Evolutionary conservation across 306 rosid genomes (phyloP), one percentile per base, ranked within the genome.

Genomic region (Prosopis cineraria): DNA sequence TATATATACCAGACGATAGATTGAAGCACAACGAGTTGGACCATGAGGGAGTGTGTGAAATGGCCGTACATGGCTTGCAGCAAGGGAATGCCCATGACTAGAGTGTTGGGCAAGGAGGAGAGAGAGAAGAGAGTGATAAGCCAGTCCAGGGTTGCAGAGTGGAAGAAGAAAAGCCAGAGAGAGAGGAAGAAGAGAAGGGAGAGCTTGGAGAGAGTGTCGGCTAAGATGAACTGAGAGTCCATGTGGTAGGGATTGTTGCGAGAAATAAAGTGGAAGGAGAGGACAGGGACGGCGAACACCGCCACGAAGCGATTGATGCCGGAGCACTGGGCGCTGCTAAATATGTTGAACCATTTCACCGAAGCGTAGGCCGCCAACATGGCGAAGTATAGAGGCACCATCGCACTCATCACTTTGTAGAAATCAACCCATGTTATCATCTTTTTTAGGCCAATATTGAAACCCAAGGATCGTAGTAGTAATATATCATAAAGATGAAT

Each of bases 221-320:
- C 98, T 4, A 91, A 78, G 8, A 93, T 81, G 85, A 93, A 91
- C 67, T 84, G 75, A 4, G 84, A 30, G 88, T 94, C 87, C 98
- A 94, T 94, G 17, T 85, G 43, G 82, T 90, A 94, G 0, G 97
- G 97, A 55, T 94, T 78, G 72, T 94, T 94, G 53, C 79, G 60
- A 65, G 98, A 87, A 64, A 91, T 94, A 78, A 94, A 94, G 75
- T 91, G 97, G 74, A 94, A 94, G 6, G 98, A 94, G 3, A 94
- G 94, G 0, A 94, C 86, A 0, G 98, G 98, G 13, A 94, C 91
- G 0, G 98, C 97, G 25, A 94, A 91, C 1, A 89, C 90, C 0
- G 98, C 97, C n/a, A 94, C 98, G n/a, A 94, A 94, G 0, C 98
- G 86, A 82, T 94, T 90, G 81, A 94, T 89, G 14, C 97, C 98